Conservation (phyloP, 2,329 filamentous ascomycete species). For the Xylaria sp. region DNA sequence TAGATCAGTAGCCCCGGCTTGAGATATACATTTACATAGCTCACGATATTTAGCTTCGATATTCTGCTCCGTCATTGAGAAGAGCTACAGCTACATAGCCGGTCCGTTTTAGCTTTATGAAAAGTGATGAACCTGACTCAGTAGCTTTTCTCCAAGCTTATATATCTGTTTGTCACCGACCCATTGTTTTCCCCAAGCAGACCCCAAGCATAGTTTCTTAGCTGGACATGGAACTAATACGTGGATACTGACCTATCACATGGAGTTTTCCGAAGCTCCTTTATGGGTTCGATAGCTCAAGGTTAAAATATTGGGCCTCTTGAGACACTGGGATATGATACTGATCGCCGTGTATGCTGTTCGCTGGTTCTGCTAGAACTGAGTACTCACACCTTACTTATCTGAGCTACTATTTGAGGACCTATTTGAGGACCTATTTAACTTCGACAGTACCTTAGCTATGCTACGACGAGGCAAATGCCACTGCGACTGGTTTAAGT, state of each 20-base stretch:
- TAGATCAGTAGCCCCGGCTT: not conserved
- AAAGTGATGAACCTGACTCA: constrained; percentile 16
- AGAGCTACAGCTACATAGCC: constrained; percentile 3
- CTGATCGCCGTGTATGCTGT: not conserved
- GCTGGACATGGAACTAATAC: constrained; percentile 5
- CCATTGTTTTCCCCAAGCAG: constrained; percentile 20
- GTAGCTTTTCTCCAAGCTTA: constrained; percentile 7
- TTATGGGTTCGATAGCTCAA: constrained; percentile 23
- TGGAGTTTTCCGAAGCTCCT: constrained; percentile 25
- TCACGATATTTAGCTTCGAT: not conserved
- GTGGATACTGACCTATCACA: constrained; percentile 10
- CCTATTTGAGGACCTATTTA: not conserved
- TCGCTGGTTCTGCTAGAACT: too few species aligned
- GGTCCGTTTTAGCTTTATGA: constrained; percentile 15
- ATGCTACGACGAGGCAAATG: not conserved
- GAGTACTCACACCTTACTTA: too few species aligned
- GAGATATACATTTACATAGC: not conserved
- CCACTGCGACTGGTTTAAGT: not conserved
- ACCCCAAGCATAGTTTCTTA: constrained; percentile 9
- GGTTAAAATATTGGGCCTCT: constrained; percentile 25
- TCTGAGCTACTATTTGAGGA: too few species aligned
- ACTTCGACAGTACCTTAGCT: not conserved
- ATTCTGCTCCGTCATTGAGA: not conserved
- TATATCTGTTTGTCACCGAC: constrained; percentile 28
- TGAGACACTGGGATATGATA: not conserved